A percentile compares a stretch with the other conserved stretches of the same genome.
Evolutionary conservation across 176 grass and related monocot species (phyloP).

Genomic region (Zizania latifolia): DNA sequence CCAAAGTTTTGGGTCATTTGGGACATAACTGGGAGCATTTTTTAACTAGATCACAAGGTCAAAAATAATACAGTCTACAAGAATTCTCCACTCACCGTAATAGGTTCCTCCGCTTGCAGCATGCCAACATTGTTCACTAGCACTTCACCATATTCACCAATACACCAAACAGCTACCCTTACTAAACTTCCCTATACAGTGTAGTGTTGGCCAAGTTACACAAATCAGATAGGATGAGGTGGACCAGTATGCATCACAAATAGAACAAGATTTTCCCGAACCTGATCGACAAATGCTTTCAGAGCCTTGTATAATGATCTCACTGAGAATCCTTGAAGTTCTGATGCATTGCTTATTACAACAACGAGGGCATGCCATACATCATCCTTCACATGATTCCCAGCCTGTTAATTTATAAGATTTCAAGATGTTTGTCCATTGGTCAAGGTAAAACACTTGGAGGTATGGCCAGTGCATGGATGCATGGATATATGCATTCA

Average conservation of each 20-base stretch:
- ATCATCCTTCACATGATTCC: slow-evolving; percentile 92
- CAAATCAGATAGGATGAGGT: slow-evolving; percentile 5
- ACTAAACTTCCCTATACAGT: slow-evolving; percentile 78
- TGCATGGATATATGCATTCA: background rate
- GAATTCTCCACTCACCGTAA: slow-evolving; percentile 53
- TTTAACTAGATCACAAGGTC: background rate
- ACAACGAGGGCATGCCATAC: slow-evolving; percentile 88
- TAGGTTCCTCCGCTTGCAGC: slow-evolving; percentile 56
- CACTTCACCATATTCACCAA: slow-evolving; percentile 99
- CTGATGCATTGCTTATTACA: slow-evolving; percentile 82
- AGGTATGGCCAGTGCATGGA: background rate
- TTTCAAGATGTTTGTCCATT: slow-evolving; percentile 1
- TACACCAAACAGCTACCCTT: slow-evolving; percentile 87
- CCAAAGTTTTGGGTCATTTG: background rate
- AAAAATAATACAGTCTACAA: background rate
- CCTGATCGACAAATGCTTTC: slow-evolving; percentile 65
- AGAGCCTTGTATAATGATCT: slow-evolving; percentile 78
- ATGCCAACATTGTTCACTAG: slow-evolving; percentile 81
- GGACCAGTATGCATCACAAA: slow-evolving; percentile 17
- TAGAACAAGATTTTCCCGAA: slow-evolving; percentile 21
- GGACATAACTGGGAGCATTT: background rate
- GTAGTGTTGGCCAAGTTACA: slow-evolving; percentile 25
- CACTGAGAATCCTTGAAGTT: slow-evolving; percentile 95
- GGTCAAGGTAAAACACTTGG: background rate
- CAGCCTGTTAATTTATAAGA: slow-evolving; percentile 53